Conservation (phyloP, 2,329 filamentous ascomycete species). For the Cadophora gregata region DNA sequence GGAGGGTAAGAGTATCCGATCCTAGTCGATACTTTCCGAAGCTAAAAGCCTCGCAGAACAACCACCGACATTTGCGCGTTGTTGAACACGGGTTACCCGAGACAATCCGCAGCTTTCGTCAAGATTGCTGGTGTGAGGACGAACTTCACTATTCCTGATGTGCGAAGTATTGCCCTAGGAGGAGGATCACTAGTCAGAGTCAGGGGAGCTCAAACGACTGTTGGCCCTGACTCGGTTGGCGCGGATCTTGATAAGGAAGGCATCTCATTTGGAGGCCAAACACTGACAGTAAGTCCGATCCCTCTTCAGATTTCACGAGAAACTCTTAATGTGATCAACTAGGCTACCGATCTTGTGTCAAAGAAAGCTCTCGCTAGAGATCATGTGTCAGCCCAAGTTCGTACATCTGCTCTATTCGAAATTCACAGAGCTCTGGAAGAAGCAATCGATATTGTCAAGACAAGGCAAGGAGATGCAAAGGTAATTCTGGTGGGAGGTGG, state of each 20-base stretch:
- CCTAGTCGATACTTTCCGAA: neutral
- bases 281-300: conserved; percentile 57
- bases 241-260: conserved; percentile 55
- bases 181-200: conserved; percentile 55
- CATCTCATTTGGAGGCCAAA: conserved; percentile 58
- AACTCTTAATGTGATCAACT: conserved; percentile 48
- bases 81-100: conserved; percentile 63
- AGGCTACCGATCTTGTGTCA: conserved; percentile 40
- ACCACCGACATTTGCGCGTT: conserved; percentile 65
- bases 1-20: conserved; percentile 48
- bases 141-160: conserved; percentile 63
- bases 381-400: conserved; percentile 28
- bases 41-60: conserved; percentile 48
- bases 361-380: conserved; percentile 19
- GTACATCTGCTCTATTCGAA: conserved; percentile 31
- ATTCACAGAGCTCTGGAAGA: conserved; percentile 54
- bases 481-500: conserved; percentile 65
- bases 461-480: conserved; percentile 56
- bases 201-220: conserved; percentile 54
- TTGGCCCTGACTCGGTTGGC: conserved; percentile 64
- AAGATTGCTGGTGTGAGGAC: conserved; percentile 64
- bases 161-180: conserved; percentile 61
- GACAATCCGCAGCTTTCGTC: conserved; percentile 63
- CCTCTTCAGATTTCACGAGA: neutral
- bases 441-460: conserved; percentile 62